Percentiles rank a stretch among this genome's conserved stretches.
Conservation (phyloP, 2,329 filamentous ascomycete species). For the Parastagonospora nodorum region DNA sequence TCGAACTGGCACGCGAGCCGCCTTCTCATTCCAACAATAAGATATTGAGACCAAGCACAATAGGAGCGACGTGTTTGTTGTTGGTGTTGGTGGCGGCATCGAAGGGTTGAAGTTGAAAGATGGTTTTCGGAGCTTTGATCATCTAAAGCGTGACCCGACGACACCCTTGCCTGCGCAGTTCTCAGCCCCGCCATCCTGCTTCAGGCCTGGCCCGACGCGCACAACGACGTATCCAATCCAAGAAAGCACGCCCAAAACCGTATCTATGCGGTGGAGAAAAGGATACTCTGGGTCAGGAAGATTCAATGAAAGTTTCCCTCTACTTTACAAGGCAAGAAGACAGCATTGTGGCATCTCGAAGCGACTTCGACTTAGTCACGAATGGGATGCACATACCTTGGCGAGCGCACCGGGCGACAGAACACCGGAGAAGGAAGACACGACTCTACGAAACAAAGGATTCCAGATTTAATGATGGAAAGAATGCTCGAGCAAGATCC, state of each 20-base stretch:
- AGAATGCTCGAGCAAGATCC: no score
- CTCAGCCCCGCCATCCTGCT: neutral
- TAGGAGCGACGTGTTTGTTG: neutral
- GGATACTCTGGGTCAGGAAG: neutral
- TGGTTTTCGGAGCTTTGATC: neutral
- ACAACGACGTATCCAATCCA: neutral
- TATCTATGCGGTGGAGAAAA: no score
- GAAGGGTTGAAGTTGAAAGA: neutral
- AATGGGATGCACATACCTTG: no score
- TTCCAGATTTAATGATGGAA: no score
- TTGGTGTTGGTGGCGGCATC: neutral
- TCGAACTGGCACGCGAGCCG: no score
- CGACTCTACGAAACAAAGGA: no score
- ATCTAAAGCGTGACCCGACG: conserved; percentile 3
- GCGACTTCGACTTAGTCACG: no score
- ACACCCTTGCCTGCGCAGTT: neutral
- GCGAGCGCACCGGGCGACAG: neutral
- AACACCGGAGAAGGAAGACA: no score
- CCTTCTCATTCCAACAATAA: neutral
- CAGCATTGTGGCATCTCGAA: no score
- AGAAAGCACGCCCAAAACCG: neutral
- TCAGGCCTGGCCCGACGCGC: neutral
- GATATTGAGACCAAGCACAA: neutral
- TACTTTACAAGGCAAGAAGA: neutral
- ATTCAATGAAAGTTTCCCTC: neutral